Evolutionary conservation across 495 filamentous ascomycete genomes (phyloP), one percentile per base, ranked within the genome.

Genomic region (Penicillium canescens): DNA sequence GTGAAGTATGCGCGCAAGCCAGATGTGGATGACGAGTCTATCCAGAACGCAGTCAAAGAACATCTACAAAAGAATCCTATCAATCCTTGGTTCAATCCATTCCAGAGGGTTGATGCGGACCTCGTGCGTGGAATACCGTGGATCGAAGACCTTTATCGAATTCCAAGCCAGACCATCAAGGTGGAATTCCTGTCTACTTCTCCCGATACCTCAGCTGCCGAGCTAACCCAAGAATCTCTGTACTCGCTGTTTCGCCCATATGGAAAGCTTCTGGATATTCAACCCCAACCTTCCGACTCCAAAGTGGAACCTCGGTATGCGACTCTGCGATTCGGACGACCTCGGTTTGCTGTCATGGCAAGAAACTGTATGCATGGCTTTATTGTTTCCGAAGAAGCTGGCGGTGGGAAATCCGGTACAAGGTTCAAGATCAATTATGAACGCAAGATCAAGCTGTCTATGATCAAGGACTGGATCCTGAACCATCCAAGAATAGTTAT

Each of bases 311-410:
- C 93, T 1, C 85, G 83, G 60, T 96, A 79, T 72, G 91, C 94
- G 3, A 82, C 78, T 41, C 68, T 98, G 18, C 88, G 92, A 54
- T 97, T 92, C 61, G 70, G 78, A 6, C 72, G 77, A 8, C 77
- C 87, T 16, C 80, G 87, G 35, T 85, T 85, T 61, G 83, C 91
- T 4, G 87, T 94, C 46, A 90, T 92, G 81, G 92, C 92, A 8
- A 86, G 88, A 54, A 97, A 95, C 57, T 98, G 93, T 72, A 77
- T 97, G 74, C 95, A 98, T 69, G 95, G 94, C 0, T 90, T 87
- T 56, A 77, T 78, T 4, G 78, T 95, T 4, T 63, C 77, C 0
- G 86, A 86, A 45, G 75, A 78, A 38, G 72, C 76, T 31, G 86
- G 86, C 6, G 91, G 90, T 36, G 90, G 89, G 13, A 89, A 86